phyloP scores from a whole-genome alignment of 306 rosid genomes.

The Comarum palustre region DNA sequence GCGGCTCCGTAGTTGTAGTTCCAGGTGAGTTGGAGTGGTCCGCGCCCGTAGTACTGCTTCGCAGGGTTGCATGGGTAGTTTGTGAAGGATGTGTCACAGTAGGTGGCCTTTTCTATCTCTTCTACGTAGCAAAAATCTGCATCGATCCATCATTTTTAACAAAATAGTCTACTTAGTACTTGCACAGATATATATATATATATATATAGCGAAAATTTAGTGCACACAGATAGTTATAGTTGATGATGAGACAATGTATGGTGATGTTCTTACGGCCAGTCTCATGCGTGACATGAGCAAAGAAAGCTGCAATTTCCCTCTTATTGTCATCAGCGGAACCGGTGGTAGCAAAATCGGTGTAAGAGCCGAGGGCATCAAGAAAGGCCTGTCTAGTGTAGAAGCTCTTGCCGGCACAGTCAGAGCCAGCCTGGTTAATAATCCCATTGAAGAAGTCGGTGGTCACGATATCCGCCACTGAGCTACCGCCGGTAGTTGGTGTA shows the following conservation, averaged over 20 bases:
- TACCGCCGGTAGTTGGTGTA: not conserved
- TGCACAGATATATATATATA: too few species aligned
- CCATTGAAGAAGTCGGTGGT: conserved; percentile 22
- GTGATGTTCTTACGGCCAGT: conserved; percentile 22
- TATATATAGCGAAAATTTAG: too few species aligned
- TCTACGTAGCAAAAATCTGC: conserved; percentile 24
- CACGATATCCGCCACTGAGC: conserved; percentile 21
- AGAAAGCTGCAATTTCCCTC: conserved; percentile 37
- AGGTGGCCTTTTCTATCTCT: not conserved
- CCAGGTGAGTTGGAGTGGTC: conserved; percentile 23
- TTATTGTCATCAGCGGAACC: conserved; percentile 25
- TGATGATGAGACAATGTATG: not conserved
- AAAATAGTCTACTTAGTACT: too few species aligned
- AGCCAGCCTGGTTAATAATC: conserved; percentile 19
- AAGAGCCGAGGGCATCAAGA: conserved; percentile 21
- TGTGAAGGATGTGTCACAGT: not conserved
- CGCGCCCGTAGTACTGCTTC: conserved; percentile 14
- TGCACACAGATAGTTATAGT: too few species aligned
- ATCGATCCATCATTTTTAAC: not conserved
- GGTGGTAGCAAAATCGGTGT: not conserved
- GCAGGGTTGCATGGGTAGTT: conserved; percentile 27
- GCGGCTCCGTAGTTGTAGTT: conserved; percentile 25
- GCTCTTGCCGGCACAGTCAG: conserved; percentile 25
- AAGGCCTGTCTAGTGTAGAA: conserved; percentile 33
- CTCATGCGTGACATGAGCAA: conserved; percentile 35